Evolutionary conservation across 2,329 filamentous ascomycete species (phyloP), one percentile per base, ranked within the genome.

Genomic region (Rugonectria rugulosa): DNA sequence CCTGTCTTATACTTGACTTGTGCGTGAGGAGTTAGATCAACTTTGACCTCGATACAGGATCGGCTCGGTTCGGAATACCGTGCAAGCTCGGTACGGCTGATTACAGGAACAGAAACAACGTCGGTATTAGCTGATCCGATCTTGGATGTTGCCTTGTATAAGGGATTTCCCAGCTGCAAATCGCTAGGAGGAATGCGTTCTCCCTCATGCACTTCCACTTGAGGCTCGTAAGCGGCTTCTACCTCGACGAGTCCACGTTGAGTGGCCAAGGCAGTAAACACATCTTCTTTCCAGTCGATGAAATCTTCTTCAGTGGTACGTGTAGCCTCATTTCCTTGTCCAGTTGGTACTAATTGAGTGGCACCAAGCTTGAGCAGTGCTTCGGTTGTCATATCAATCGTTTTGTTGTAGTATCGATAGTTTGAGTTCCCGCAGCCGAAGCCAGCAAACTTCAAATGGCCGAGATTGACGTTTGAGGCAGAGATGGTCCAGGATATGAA

Each of bases 401-500:
- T 52, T 26, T 56, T 56, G 37, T 56, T 56, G 42, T 42, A 56
- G 42, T 48, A 52, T 24, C 31, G 14, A 14, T 56, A 56, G 21
- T 52, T 56, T 11, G 47, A 52, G 47, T 56, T 56, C n/a, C 53
- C 53, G 15, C 47, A 52, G 5, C 53, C 53, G 32, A 56, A 56
- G 4, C 42, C 47, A 3, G 27, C 47, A 40, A 47, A 56, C n/a
- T 19, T 52, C 4, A 56, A 17, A 9, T 56, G 42, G 10, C 20
- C n/a, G n/a, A n/a, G n/a, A n/a, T n/a, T n/a, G n/a, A n/a, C n/a
- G n/a, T n/a, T n/a, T n/a, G n/a, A n/a, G n/a, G n/a, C 43, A 56
- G 14, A 12, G 26, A 29, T 14, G 31, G n/a, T n/a, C 47, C 47
- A 52, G 9, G 36, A 37, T 20, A 52, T 36, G 20, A 56, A 56